Evolutionary conservation across 257 asterid genomes (phyloP).

Genomic region (Fraxinus anomala): DNA sequence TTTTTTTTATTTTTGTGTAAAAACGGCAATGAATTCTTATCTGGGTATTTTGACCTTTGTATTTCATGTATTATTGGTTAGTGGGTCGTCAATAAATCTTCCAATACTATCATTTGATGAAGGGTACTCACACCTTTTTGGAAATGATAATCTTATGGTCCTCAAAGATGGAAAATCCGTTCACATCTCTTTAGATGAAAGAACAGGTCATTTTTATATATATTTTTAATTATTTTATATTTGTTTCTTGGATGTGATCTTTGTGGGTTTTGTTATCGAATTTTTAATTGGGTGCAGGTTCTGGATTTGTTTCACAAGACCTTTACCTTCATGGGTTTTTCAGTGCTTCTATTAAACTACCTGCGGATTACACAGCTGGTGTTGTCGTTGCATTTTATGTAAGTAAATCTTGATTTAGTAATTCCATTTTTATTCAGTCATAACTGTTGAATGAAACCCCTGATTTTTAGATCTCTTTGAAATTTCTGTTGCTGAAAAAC

Average conservation of each 20-base stretch:
- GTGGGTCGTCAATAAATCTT: conserved; percentile 63
- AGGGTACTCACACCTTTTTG: conserved; percentile 86
- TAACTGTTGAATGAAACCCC: background rate
- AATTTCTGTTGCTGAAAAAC: background rate
- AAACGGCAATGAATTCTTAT: conserved; percentile 38
- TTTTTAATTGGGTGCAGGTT: conserved; percentile 48
- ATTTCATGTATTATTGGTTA: conserved; percentile 34
- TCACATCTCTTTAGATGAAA: conserved; percentile 68
- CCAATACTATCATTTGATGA: conserved; percentile 77
- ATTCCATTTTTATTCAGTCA: background rate
- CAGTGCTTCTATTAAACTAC: conserved; percentile 87
- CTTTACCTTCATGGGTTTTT: conserved; percentile 79
- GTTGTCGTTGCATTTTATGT: conserved; percentile 97
- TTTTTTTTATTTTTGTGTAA: background rate
- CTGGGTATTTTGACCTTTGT: conserved; percentile 24
- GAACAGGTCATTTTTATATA: conserved; percentile 55
- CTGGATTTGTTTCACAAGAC: conserved; percentile 93
- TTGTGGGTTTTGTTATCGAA: conserved; percentile 12
- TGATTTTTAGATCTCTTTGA: background rate
- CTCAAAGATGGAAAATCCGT: conserved; percentile 72
- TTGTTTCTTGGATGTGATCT: background rate
- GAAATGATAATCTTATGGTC: conserved; percentile 73
- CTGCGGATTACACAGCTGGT: conserved; percentile 92
- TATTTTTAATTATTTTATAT: background rate
- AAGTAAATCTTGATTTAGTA: conserved; percentile 33